Evolutionary conservation across 2,329 filamentous ascomycete genomes (phyloP).

Genomic region (Pseudocercospora eumusae): DNA sequence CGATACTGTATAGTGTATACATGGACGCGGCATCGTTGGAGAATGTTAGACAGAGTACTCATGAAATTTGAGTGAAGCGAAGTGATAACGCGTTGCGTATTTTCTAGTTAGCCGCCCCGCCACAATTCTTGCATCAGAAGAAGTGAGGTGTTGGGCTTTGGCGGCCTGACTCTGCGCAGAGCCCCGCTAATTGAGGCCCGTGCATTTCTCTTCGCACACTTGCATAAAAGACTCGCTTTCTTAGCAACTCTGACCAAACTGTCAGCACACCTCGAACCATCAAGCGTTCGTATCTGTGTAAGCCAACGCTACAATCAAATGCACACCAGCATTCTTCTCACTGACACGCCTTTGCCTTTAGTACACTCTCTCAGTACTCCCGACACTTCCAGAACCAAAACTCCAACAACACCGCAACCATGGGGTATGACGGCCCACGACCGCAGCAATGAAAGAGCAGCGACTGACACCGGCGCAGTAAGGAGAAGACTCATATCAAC

Average conservation of each 20-base stretch:
- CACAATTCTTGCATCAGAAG: not conserved
- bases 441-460: constrained; percentile 19
- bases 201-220: too few species aligned
- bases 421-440: constrained; percentile 54
- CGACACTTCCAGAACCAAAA: constrained; percentile 29
- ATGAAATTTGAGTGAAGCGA: too few species aligned
- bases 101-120: not conserved
- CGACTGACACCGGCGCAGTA: constrained; percentile 61
- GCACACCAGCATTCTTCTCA: not conserved
- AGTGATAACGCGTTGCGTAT: too few species aligned
- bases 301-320: not conserved
- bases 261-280: constrained; percentile 35
- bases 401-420: constrained; percentile 51
- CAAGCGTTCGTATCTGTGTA: constrained; percentile 32
- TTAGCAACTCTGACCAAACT: too few species aligned
- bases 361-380: constrained; percentile 17
- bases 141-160: too few species aligned
- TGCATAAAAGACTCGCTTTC: too few species aligned
- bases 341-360: constrained; percentile 1
- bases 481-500: constrained; percentile 91
- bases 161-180: too few species aligned
- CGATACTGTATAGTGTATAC: too few species aligned
- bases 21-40: too few species aligned
- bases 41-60: too few species aligned
- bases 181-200: too few species aligned